Percentiles rank a stretch among this genome's conserved stretches.
Evolutionary conservation across 306 rosid species (phyloP).

Genomic region (Cucurbita ficifolia): DNA sequence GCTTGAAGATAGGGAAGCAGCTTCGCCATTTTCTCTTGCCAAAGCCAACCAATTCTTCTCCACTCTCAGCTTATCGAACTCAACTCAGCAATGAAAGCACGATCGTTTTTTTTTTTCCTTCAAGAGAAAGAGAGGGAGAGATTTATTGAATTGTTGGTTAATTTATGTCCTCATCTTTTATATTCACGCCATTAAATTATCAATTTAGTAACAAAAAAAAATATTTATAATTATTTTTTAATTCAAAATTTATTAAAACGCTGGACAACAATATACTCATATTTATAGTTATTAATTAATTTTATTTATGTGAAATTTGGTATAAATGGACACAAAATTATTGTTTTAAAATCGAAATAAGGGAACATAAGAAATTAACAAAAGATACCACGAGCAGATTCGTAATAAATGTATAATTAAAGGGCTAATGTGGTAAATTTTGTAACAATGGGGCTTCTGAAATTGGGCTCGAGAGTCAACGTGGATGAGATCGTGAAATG

Average conservation of each 20-base stretch:
- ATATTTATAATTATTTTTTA: no score
- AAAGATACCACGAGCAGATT: no score
- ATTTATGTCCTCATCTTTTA: background rate
- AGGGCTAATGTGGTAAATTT: background rate
- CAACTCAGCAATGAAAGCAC: background rate
- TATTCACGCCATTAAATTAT: background rate
- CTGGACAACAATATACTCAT: no score
- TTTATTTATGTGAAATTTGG: no score
- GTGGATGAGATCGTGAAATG: background rate
- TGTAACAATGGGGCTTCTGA: background rate
- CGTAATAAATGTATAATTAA: background rate
- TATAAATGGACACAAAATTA: no score
- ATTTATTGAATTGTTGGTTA: background rate
- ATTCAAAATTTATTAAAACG: no score
- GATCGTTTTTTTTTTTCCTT: background rate
- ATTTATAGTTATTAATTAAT: no score
- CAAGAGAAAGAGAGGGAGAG: background rate
- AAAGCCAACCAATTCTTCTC: background rate
- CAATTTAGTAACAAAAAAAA: no score
- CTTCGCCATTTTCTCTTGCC: conserved; percentile 40
- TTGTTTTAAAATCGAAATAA: no score
- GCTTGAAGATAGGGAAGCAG: conserved; percentile 30
- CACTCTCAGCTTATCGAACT: background rate
- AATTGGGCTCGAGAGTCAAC: background rate
- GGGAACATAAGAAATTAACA: no score